Conservation (phyloP, 2,329 filamentous ascomycete species). For the Colletotrichum scovillei region DNA sequence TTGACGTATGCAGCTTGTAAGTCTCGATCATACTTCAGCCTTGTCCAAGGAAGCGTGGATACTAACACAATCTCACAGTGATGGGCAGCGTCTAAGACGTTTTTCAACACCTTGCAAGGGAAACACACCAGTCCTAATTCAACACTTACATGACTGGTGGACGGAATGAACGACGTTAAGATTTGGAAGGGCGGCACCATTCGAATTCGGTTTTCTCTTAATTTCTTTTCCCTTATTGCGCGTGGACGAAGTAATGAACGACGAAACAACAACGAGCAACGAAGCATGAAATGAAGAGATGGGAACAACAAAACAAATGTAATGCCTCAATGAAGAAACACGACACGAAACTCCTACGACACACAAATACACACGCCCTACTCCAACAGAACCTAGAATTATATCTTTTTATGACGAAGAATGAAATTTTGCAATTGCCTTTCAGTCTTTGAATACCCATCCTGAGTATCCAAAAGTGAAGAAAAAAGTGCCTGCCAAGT, state of each 20-base stretch:
- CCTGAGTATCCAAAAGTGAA: neutral
- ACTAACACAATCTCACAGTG: conserved; percentile 18
- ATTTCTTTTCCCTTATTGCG: neutral
- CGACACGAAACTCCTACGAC: neutral
- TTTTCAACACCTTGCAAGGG: neutral
- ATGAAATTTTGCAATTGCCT: neutral
- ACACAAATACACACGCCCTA: neutral
- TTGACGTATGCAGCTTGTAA: conserved; percentile 81
- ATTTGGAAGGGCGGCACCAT: neutral
- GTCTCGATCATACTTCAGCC: conserved; percentile 41
- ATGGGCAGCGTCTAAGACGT: conserved; percentile 3
- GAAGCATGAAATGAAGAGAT: neutral
- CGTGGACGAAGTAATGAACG: conserved; percentile 1
- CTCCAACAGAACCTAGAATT: neutral
- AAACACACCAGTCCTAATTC: neutral
- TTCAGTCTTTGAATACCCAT: too few relatives aligned
- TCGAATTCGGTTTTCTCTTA: neutral
- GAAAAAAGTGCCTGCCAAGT: neutral
- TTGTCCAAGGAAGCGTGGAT: neutral
- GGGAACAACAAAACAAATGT: neutral
- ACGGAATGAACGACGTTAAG: neutral
- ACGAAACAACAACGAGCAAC: neutral
- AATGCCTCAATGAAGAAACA: neutral
- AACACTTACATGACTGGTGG: neutral
- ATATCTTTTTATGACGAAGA: neutral